These are phyloP conservation scores for Pleurotus tuber-regium DNA, from an alignment of 768 basidiomycete species.

Conservation along the genomic window DNA sequence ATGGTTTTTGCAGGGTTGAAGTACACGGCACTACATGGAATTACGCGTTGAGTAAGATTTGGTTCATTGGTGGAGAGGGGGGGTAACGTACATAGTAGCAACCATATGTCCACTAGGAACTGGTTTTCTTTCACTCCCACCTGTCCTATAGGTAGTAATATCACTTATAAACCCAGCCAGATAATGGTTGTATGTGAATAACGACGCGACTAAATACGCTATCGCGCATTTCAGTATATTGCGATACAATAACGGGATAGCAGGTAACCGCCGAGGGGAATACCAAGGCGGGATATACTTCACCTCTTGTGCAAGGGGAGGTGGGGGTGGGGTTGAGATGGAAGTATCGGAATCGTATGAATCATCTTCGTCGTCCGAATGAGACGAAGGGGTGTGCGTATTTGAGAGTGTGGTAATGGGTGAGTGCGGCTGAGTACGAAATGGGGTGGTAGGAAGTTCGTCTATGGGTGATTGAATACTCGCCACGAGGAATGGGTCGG, in stretches of 20 bases:
- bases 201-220: constrained; percentile 84
- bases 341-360: constrained; percentile 13
- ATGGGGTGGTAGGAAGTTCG: constrained; percentile 3
- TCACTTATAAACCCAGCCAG: constrained; percentile 71
- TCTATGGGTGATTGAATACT: constrained; percentile 14
- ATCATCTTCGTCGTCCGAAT: constrained; percentile 17
- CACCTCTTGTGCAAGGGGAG: not conserved
- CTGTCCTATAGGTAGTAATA: constrained; percentile 49
- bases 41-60: not conserved
- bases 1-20: constrained; percentile 93
- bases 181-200: constrained; percentile 87
- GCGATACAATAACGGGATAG: constrained; percentile 49
- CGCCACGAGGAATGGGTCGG: constrained; percentile 15
- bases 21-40: constrained; percentile 71
- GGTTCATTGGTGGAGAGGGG: not conserved
- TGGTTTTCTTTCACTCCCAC: constrained; percentile 50
- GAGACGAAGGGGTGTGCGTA: constrained; percentile 7
- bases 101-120: constrained; percentile 88
- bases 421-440: not conserved
- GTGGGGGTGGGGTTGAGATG: constrained; percentile 7
- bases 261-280: constrained; percentile 24
- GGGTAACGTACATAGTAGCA: constrained; percentile 74
- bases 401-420: not conserved
- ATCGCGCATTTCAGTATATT: constrained; percentile 90
- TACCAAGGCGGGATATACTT: constrained; percentile 8